Base-by-base conservation (phyloP, 2,329 filamentous ascomycete species). In the Fusarium longipes region DNA sequence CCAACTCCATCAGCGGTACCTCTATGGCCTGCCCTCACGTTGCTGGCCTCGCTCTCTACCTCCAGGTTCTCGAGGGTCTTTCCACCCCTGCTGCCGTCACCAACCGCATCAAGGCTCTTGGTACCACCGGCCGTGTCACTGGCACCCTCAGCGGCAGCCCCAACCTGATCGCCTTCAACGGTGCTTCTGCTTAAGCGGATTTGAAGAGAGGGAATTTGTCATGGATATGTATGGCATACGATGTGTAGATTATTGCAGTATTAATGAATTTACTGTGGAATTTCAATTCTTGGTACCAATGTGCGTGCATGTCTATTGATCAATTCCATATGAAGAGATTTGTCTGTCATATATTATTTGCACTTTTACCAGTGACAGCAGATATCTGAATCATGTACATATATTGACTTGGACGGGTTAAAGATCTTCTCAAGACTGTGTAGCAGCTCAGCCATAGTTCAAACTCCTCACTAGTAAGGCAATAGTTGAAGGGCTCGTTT, bases 81-180 rank as follows among this genome's bases (percentile, higher is more conserved):
- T 67, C 62, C 38, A 80, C 78, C 22, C 84, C 86, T 6, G 76
- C 79, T 49, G 79, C 78, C 25, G 79, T 86, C 22, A 77, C 76
- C 52, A 58, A 72, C 59, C 77, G 80, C 36, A 79, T 86, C 58
- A 76, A 78, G 70, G 71, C 78, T 33, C 77, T 85, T 39, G 75
- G 77, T 11, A 80, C 77, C 44, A 78, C 79, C 68, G 78, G 78
- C 53, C 74, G 74, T 22, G 57, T 83, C 64, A 76, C 78, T 36
- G 77, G 77, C 40, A 70, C 64, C 57, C 71, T 82, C 3, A 75
- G 63, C 44, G 76, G 79, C 51, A 82, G 80, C 62, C 75, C 76
- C 61, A 85, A 85, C 77, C 70, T 79, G 40, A 72, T 84, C 57
- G 78, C 78, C 36, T 85, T 82, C 78, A 85, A 86, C 72, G 82